Evolutionary conservation across 257 asterid genomes (phyloP).

Genomic region (Petunia secreta): DNA sequence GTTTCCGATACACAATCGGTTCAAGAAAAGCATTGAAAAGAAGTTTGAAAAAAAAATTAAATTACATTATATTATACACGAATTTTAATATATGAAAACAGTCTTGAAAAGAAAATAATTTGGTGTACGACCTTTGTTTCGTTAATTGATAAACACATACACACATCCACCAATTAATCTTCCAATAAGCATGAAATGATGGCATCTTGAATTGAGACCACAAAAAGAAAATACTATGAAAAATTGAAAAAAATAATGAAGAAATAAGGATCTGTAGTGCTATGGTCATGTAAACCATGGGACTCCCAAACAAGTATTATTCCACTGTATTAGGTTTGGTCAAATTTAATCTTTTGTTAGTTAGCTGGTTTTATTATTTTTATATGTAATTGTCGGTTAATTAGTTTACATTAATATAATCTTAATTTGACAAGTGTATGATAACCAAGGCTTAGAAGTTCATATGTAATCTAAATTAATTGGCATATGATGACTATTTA

Average conservation of each 20-base stretch:
- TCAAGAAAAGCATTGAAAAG: too few species aligned
- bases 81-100: not conserved
- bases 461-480: not conserved
- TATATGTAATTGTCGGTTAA: not conserved
- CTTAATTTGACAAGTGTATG: constrained; percentile 1
- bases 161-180: not conserved
- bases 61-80: too few species aligned
- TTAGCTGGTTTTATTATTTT: not conserved
- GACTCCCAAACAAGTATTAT: not conserved
- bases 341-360: not conserved
- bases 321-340: not conserved
- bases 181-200: not conserved
- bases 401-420: not conserved
- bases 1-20: too few species aligned
- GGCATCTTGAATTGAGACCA: not conserved
- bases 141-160: not conserved
- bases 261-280: not conserved
- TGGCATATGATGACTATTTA: not conserved
- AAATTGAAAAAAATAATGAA: not conserved
- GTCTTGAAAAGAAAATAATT: too few species aligned
- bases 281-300: not conserved
- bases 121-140: not conserved
- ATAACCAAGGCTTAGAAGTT: not conserved
- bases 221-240: not conserved
- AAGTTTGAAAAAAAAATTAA: too few species aligned